These are phyloP conservation scores for Kurtzmaniella cleridarum DNA, from an alignment of 805 yeast species.

Conservation along the genomic window DNA sequence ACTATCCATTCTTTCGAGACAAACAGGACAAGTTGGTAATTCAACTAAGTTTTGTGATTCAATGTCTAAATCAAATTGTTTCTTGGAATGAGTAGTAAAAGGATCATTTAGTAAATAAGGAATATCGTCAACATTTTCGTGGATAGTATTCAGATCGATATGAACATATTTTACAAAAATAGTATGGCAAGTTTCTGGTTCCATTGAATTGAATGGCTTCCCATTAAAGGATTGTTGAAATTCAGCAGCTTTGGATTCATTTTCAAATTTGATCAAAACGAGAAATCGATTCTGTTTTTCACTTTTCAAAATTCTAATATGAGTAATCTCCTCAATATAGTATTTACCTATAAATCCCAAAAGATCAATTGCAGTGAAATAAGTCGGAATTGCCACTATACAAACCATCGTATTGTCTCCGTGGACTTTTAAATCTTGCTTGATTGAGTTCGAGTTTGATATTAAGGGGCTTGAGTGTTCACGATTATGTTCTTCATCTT, in stretches of 20 bases:
- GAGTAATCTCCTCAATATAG: slow-evolving; percentile 51
- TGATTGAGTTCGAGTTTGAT: slow-evolving; percentile 6
- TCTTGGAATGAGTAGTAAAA: slow-evolving; percentile 39
- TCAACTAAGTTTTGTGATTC: slow-evolving; percentile 34
- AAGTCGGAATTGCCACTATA: slow-evolving; percentile 81
- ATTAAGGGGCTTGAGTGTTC: background rate
- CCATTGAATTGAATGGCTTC: slow-evolving; percentile 75
- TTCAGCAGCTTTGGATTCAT: slow-evolving; percentile 47
- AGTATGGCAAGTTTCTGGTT: slow-evolving; percentile 80
- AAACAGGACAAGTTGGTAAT: slow-evolving; percentile 89
- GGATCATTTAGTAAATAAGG: slow-evolving; percentile 75
- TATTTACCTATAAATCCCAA: slow-evolving; percentile 74
- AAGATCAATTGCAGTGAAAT: slow-evolving; percentile 79
- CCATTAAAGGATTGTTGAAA: slow-evolving; percentile 71
- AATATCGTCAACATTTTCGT: slow-evolving; percentile 20
- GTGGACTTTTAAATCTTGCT: slow-evolving; percentile 11
- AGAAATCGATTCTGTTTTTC: slow-evolving; percentile 64
- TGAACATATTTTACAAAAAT: slow-evolving; percentile 60
- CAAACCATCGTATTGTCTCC: slow-evolving; percentile 68
- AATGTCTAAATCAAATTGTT: background rate
- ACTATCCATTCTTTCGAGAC: slow-evolving; percentile 83
- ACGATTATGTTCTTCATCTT: slow-evolving; percentile 2
- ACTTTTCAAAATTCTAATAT: slow-evolving; percentile 67
- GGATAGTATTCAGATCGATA: slow-evolving; percentile 19
- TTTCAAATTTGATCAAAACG: slow-evolving; percentile 71